Evolutionary conservation across 331 rosid genomes (phyloP).

Genomic region (Quercus tomentella): DNA sequence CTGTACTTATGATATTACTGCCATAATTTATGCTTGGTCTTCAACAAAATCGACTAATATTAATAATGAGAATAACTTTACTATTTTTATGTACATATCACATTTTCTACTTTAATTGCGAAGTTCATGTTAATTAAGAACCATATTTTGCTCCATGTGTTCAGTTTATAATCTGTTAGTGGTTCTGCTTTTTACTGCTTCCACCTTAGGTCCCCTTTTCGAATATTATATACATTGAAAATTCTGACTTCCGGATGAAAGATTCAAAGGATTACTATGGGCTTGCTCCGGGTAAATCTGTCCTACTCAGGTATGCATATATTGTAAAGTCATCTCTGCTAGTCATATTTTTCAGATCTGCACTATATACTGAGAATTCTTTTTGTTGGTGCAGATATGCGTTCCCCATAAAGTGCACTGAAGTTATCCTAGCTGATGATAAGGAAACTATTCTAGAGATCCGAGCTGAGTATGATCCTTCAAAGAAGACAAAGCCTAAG

Average conservation of each 20-base stretch:
- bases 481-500: constrained; percentile 96
- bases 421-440: constrained; percentile 83
- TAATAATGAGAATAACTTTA: background rate
- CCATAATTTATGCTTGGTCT: background rate
- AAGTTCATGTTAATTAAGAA: background rate
- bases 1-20: background rate
- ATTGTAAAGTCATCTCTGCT: constrained; percentile 1
- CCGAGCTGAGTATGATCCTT: constrained; percentile 85
- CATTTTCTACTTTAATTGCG: background rate
- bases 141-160: background rate
- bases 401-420: constrained; percentile 88
- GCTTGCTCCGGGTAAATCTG: constrained; percentile 97
- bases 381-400: constrained; percentile 61
- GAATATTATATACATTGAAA: constrained; percentile 75
- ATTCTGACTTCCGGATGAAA: constrained; percentile 79
- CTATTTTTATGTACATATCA: background rate
- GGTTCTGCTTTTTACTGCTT: constrained; percentile 6
- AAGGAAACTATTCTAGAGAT: constrained; percentile 80
- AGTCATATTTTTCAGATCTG: constrained; percentile 3
- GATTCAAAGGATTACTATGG: constrained; percentile 96
- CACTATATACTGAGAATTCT: background rate
- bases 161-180: constrained; percentile 1
- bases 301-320: constrained; percentile 65
- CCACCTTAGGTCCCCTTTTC: constrained; percentile 71
- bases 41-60: background rate